Evolutionary conservation across 2,329 filamentous ascomycete genomes (phyloP), one percentile per base, ranked within the genome.

Genomic region (Epichloe glyceriae): DNA sequence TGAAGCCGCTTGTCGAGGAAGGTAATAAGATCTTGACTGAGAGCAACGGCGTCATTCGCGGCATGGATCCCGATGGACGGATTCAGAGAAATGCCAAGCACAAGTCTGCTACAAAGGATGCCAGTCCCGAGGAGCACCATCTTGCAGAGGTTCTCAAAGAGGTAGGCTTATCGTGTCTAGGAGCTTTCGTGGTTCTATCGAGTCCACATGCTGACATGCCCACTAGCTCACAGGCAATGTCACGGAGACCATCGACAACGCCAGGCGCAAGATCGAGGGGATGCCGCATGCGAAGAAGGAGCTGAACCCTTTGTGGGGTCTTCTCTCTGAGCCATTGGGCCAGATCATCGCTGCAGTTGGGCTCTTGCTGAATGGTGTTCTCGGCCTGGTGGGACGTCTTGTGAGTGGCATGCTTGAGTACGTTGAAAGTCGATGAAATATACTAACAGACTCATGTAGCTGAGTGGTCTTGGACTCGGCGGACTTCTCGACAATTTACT

Each of bases 201-300:
- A 30, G 30, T 30, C 30, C 30, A 30, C 1, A 10, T 30, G 30
- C 30, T 30, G 30, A 30, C 30, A 10, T 30, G 30, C 30, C 30
- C 30, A 11, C 7, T 11, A 81, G 70, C 76, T 95, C 53, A 91
- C 89, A 0, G 83, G 83, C 19, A 83, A 80, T 26, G 86, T 96
- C 20, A 83, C 86, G 45, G 82, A 83, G 60, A 88, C 84, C 22
- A 91, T 96, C 58, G 89, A 96, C 62, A 83, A 85, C 56, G 86
- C 86, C 26, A 93, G 90, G 80, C 86, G 85, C 72, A 86, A 87
- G 73, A 86, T 95, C 54, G 82, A 86, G 62, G 86, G 87, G 62
- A 93, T 95, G 86, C 89, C 90, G 5, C 86, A 94, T 58, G 90
- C 88, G 42, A 94, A 95, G 83, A 91, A 95, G 76, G 83, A 91